Conservation (phyloP, 2,329 filamentous ascomycete genomes). For the Xylaria sp. region DNA sequence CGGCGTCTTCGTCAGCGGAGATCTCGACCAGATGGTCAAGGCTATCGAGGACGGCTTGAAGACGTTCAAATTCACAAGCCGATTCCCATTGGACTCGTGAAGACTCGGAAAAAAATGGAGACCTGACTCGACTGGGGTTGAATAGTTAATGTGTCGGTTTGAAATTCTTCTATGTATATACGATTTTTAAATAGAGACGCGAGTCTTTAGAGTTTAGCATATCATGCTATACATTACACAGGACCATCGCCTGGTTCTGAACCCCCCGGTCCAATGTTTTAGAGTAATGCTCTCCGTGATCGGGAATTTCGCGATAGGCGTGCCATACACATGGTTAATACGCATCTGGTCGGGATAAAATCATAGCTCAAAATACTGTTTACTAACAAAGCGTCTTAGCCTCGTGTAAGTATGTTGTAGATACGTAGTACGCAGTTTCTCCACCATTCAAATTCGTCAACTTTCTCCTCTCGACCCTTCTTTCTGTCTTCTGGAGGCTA, state of each 20-base stretch:
- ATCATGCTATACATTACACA: too few species aligned
- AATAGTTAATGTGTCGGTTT: not conserved
- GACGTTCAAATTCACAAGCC: constrained; percentile 72
- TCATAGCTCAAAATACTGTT: too few species aligned
- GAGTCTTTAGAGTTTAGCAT: constrained; percentile 20
- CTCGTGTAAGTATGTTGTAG: not conserved
- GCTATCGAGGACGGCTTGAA: constrained; percentile 67
- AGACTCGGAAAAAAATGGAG: not conserved
- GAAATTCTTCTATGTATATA: constrained; percentile 19
- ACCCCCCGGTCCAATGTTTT: too few species aligned
- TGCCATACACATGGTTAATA: too few species aligned
- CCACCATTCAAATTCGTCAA: too few species aligned
- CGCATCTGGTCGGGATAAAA: too few species aligned
- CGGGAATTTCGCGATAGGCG: not conserved
- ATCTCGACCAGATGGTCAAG: constrained; percentile 53
- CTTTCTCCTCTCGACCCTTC: not conserved
- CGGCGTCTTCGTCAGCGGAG: constrained; percentile 54
- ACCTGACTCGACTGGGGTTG: not conserved
- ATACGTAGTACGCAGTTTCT: too few species aligned
- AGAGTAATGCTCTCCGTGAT: not conserved
- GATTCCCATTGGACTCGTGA: constrained; percentile 66
- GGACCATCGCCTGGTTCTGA: too few species aligned
- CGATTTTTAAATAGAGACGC: constrained; percentile 12
- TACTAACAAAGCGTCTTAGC: not conserved
- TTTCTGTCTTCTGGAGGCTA: not conserved